These are phyloP conservation scores for Mastigamoeba balamuthi DNA, from an alignment of 78 protist species.

Conservation along the genomic window DNA sequence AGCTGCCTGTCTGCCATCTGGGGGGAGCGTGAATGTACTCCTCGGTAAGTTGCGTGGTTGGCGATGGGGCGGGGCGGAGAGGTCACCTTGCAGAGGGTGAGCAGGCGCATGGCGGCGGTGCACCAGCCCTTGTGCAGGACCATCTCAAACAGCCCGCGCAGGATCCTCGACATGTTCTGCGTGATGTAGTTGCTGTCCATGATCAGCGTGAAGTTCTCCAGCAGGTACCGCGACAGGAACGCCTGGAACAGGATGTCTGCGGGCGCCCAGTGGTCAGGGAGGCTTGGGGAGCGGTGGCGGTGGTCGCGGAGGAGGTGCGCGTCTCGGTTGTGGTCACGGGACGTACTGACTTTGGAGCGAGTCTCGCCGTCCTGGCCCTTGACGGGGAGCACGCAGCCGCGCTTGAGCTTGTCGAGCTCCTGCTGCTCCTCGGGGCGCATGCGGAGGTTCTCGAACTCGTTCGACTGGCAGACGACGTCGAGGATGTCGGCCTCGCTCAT, in stretches of 20 bases:
- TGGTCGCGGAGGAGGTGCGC: too few species aligned
- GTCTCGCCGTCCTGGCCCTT: too few species aligned
- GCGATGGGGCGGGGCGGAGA: background rate
- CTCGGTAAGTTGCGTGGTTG: background rate
- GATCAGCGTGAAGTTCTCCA: conserved; percentile 63
- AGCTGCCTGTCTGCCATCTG: conserved; percentile 54
- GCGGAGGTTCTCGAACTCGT: conserved; percentile 77
- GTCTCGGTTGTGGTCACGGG: background rate
- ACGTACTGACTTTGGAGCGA: too few species aligned
- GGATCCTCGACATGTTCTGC: conserved; percentile 64
- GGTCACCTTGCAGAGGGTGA: conserved; percentile 64
- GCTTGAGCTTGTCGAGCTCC: conserved; percentile 64
- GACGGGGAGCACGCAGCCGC: background rate
- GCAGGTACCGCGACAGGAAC: conserved; percentile 44
- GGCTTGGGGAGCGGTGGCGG: too few species aligned
- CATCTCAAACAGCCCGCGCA: conserved; percentile 93
- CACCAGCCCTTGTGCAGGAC: conserved; percentile 50
- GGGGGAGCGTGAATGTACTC: background rate
- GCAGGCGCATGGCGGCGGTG: conserved; percentile 37
- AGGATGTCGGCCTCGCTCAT: conserved; percentile 66
- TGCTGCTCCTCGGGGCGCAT: conserved; percentile 77
- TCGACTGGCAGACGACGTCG: conserved; percentile 30
- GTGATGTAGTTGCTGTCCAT: conserved; percentile 75
- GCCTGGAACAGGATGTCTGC: conserved; percentile 74
- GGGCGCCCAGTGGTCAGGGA: too few species aligned